Evolutionary conservation across 352 stramenopile species (phyloP), one percentile per base, ranked within the genome.

Genomic region (Hyphochytrium catenoides): DNA sequence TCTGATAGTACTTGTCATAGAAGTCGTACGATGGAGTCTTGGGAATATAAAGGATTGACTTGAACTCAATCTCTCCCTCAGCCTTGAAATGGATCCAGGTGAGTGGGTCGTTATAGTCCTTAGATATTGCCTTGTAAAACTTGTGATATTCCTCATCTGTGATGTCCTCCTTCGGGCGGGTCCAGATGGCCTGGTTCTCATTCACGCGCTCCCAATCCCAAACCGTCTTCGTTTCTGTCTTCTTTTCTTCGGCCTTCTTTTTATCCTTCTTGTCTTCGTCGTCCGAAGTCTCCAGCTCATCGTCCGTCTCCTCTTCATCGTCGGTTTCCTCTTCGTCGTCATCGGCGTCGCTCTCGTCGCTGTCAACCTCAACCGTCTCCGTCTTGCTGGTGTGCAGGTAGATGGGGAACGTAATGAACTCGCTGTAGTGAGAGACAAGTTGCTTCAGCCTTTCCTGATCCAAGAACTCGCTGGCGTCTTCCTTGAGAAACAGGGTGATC

Each of bases 381-480:
- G 69, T 94, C 38, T 69, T 74, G 29, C 64, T 90, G 46, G 88
- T 69, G 47, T 93, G 71, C n/a, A 98, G 55, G 51, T 92, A 95
- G 51, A 99, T 98, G 2, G 93, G 93, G 60, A 98, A 97, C 20
- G 69, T 95, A 43, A 98, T 96, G 62, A 99, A 99, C 65, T 99
- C 93, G 17, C 82, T 96, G 65, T 99, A 98, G 50, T 89, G 83
- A 31, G 81, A 62, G 25, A 98, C 79, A 16, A 99, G 61, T 9
- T 61, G 50, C 53, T 95, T 86, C 34, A 99, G 67, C 46, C 88
- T 87, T 44, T 83, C 54, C 43, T 94, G 62, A 36, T 91, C 72
- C 23, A 91, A 53, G 57, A 95, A 97, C 57, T 98, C 84, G 14
- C 69, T 62, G 8, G 87, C 84, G 49, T 98, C 91, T 44, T 96